Base-by-base conservation (phyloP, 148 eudicot species). In the Drosera capensis region DNA sequence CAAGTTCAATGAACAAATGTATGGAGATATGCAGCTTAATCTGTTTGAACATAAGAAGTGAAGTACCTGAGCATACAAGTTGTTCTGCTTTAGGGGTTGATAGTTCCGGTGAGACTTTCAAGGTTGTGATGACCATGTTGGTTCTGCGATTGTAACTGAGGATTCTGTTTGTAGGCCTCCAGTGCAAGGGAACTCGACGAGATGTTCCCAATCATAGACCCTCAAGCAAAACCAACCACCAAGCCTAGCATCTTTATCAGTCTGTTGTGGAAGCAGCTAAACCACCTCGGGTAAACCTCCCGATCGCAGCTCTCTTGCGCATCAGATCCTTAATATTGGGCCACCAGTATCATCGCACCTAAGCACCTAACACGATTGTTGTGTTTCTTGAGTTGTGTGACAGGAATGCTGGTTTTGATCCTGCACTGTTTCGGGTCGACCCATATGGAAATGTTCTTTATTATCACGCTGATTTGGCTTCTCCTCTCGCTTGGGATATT, bases 351-450 rank as follows among this genome's bases (percentile, higher is more conserved):
- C 25, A n/a, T n/a, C n/a, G n/a, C n/a, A n/a, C n/a, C n/a, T n/a
- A n/a, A n/a, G n/a, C n/a, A n/a, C n/a, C n/a, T n/a, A n/a, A n/a
- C n/a, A n/a, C n/a, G n/a, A n/a, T n/a, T n/a, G n/a, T n/a, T 7
- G 26, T 22, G 0, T 16, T 21, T 23, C 23, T 25, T 41, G 30
- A 34, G 51, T 49, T 14, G 44, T 49, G 1, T 19, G 53, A 1
- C 55, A 88, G 97, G 53, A 90, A 90, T 62, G 97, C 97, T 20
- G 97, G 97, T 5, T 90, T 90, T 47, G 95, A 90, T 67, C 97
- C 97, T 21, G 95, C 84, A 22, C 59, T 72, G 21, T 78, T 90
- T 44, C 74, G 97, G 8, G 95, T 90, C 2, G 97, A 90, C 61
- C 77, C 86, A 3, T 88, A 88, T 57, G 97, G 97, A 40, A 90